Percentiles rank a stretch among this genome's conserved stretches.
Evolutionary conservation across 2,329 filamentous ascomycete genomes (phyloP).

Genomic region (Graphiopsis chlorocephala): DNA sequence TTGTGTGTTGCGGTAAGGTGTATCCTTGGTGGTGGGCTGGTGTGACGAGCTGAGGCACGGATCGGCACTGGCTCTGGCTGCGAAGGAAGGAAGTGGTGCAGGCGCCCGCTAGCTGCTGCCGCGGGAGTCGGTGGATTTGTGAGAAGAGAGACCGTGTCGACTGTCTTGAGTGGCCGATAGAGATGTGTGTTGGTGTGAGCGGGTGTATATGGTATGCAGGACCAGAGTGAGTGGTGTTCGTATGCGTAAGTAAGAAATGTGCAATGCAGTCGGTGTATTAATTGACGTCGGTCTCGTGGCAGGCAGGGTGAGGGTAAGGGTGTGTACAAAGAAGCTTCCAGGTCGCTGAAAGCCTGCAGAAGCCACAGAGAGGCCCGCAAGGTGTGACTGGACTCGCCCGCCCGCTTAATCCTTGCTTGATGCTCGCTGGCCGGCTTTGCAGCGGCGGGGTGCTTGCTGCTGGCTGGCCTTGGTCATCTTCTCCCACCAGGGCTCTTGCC

Average conservation of each 20-base stretch:
- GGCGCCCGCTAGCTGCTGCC: constrained; percentile 3
- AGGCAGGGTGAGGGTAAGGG: not conserved
- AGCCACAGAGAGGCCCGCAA: not conserved
- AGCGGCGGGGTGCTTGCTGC: not conserved
- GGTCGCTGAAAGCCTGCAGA: not conserved
- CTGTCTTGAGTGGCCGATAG: not conserved
- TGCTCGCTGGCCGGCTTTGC: not conserved
- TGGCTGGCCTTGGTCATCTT: not conserved
- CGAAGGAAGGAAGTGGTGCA: not conserved
- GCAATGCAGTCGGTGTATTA: not conserved
- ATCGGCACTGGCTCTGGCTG: constrained; percentile 4
- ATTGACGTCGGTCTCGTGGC: not conserved
- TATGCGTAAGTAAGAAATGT: not conserved
- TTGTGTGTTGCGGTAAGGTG: constrained; percentile 3
- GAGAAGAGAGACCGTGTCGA: not conserved
- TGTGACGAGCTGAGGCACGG: constrained; percentile 4
- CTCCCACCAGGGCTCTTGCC: not conserved
- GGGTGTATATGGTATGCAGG: not conserved
- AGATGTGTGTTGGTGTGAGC: not conserved
- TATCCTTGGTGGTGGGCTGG: not conserved
- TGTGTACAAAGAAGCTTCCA: constrained; percentile 11
- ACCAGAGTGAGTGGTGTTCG: not conserved
- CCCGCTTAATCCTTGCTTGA: not conserved
- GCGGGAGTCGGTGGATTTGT: constrained; percentile 1
- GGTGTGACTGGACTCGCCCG: not conserved